Evolutionary conservation across 306 rosid species (phyloP).

Genomic region (Quercus berberidifolia): DNA sequence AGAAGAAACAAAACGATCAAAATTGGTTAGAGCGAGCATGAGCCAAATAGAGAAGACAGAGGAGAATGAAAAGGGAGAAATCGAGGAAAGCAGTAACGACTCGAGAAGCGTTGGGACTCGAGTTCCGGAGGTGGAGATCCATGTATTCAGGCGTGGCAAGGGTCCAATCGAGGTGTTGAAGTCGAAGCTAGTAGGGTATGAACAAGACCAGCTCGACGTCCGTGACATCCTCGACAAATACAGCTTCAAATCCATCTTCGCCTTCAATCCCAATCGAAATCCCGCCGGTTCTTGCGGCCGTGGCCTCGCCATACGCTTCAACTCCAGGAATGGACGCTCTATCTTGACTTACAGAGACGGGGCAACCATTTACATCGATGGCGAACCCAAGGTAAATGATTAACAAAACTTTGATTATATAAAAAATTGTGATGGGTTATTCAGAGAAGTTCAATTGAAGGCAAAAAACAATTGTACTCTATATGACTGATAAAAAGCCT

Average conservation of each 20-base stretch:
- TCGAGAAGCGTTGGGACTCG: slow-evolving; percentile 28
- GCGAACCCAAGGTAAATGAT: slow-evolving; percentile 70
- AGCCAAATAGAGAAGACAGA: slow-evolving; percentile 7
- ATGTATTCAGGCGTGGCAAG: slow-evolving; percentile 58
- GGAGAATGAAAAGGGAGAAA: slow-evolving; percentile 21
- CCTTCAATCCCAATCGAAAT: slow-evolving; percentile 37
- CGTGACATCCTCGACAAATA: slow-evolving; percentile 67
- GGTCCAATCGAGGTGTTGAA: slow-evolving; percentile 77
- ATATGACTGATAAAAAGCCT: no score
- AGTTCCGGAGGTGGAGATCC: slow-evolving; percentile 63
- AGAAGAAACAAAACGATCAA: no score
- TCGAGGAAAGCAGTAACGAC: slow-evolving; percentile 16
- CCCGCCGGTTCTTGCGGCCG: slow-evolving; percentile 33
- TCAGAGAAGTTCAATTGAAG: no score
- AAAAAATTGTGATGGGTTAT: no score
- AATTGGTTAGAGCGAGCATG: neutral
- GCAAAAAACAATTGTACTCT: no score
- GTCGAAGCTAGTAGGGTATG: slow-evolving; percentile 74
- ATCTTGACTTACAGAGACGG: slow-evolving; percentile 61
- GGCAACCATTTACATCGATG: slow-evolving; percentile 58
- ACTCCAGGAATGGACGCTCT: slow-evolving; percentile 75
- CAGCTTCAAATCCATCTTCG: slow-evolving; percentile 62
- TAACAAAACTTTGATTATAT: no score
- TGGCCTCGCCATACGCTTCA: slow-evolving; percentile 69
- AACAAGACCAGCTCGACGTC: slow-evolving; percentile 83